Percentiles rank a stretch among this genome's conserved stretches.
phyloP scores from a whole-genome alignment of 2,329 filamentous ascomycete genomes.

The Neocatenulostroma microsporum region DNA sequence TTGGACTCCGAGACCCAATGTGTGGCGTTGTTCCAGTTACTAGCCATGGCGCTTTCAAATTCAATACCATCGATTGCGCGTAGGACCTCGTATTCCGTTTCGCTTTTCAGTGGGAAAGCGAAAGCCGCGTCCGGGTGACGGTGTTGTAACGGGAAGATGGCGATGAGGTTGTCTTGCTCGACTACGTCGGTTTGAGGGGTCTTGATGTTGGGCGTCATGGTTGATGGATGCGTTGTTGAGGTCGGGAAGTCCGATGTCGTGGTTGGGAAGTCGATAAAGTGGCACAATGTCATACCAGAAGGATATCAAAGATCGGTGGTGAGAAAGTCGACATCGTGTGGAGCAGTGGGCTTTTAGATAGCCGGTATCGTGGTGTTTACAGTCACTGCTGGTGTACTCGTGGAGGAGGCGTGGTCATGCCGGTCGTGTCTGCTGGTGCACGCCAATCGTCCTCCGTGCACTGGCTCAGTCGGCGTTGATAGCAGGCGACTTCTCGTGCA shows the following conservation, averaged over 20 bases:
- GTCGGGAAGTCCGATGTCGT: neutral
- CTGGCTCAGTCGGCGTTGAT: neutral
- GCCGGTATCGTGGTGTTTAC: too few relatives aligned
- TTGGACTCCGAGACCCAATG: neutral
- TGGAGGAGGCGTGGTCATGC: too few relatives aligned
- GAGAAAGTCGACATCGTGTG: neutral
- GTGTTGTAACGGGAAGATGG: conserved; percentile 6
- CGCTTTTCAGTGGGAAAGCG: neutral
- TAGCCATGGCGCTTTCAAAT: too few relatives aligned
- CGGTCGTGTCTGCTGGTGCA: neutral
- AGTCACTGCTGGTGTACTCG: too few relatives aligned
- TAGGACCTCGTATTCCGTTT: neutral
- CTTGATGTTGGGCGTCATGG: neutral
- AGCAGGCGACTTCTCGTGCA: neutral
- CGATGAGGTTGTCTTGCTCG: neutral
- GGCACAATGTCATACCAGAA: neutral
- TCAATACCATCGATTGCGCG: neutral
- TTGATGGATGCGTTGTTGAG: neutral
- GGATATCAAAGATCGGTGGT: too few relatives aligned
- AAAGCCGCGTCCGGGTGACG: neutral
- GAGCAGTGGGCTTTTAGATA: neutral
- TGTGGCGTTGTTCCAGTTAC: conserved; percentile 1
- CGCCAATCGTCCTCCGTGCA: neutral
- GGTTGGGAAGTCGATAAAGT: neutral
- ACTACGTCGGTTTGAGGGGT: neutral